Evolutionary conservation across 129 eudicot species (phyloP).

Genomic region (Arctium minus): DNA sequence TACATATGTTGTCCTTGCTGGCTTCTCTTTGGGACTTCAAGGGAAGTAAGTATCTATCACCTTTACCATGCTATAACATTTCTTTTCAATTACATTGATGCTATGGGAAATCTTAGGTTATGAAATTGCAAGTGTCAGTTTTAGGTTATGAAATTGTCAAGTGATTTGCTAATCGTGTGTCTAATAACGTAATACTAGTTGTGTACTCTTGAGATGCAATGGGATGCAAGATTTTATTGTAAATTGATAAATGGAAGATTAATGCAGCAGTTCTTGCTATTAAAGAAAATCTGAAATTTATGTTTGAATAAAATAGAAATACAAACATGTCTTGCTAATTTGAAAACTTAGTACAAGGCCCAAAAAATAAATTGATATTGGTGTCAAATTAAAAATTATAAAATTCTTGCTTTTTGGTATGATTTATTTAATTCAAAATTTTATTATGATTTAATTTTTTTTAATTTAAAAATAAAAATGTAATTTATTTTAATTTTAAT

Average conservation of each 20-base stretch:
- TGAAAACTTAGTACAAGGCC: too few species aligned
- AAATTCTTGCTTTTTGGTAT: not conserved
- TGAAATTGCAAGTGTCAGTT: not conserved
- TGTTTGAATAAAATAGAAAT: not conserved
- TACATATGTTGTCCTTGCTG: conserved; percentile 65
- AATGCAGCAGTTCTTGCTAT: not conserved
- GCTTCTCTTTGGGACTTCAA: conserved; percentile 61
- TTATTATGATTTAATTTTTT: too few species aligned
- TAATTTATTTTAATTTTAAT: too few species aligned
- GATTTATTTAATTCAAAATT: too few species aligned
- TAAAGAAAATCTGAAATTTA: too few species aligned
- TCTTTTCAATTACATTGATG: not conserved
- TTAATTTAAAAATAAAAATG: too few species aligned
- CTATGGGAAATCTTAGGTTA: not conserved
- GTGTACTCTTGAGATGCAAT: not conserved
- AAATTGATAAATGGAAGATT: not conserved
- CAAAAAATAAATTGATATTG: too few species aligned
- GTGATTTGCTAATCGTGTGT: not conserved
- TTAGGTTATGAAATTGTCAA: not conserved
- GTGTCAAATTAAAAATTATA: not conserved
- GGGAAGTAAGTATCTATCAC: conserved; percentile 55
- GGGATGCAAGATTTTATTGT: not conserved
- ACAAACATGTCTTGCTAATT: not conserved
- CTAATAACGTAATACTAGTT: not conserved
- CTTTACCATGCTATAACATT: not conserved